These are phyloP conservation scores for Draba incana DNA, from an alignment of 345 rosid genomes.

Conservation along the genomic window DNA sequence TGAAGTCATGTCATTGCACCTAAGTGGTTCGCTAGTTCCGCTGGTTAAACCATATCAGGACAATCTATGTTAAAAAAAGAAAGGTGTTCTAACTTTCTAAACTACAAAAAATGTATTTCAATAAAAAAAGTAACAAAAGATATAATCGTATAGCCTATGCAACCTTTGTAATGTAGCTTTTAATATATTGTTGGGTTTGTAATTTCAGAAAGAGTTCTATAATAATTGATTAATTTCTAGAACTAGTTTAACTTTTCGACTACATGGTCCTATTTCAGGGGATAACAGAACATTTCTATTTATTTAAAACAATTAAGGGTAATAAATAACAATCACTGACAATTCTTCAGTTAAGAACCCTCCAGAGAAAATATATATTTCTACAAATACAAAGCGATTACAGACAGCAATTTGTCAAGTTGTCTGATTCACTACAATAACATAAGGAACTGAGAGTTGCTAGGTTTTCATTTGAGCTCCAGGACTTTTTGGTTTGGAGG, in stretches of 20 bases:
- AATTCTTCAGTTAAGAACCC: slow-evolving; percentile 20
- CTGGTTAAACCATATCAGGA: slow-evolving; percentile 64
- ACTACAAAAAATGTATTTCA: slow-evolving; percentile 14
- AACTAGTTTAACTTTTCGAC: background rate
- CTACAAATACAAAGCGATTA: slow-evolving; percentile 37
- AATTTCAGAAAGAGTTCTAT: slow-evolving; percentile 14
- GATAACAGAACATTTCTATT: slow-evolving; percentile 3
- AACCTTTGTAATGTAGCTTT: slow-evolving; percentile 37
- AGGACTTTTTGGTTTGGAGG: slow-evolving; percentile 28
- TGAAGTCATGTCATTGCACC: slow-evolving; percentile 81
- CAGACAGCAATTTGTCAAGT: slow-evolving; percentile 29
- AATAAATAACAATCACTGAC: slow-evolving; percentile 20
- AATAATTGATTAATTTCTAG: slow-evolving; percentile 27
- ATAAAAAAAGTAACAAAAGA: slow-evolving; percentile 13
- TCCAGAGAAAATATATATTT: slow-evolving; percentile 26
- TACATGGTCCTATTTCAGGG: background rate
- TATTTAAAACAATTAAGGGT: slow-evolving; percentile 19
- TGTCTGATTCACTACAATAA: slow-evolving; percentile 36
- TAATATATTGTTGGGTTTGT: slow-evolving; percentile 31
- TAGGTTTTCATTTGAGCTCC: slow-evolving; percentile 37
- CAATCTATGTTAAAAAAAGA: slow-evolving; percentile 37
- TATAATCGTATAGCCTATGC: slow-evolving; percentile 21
- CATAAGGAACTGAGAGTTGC: background rate
- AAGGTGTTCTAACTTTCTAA: slow-evolving; percentile 27
- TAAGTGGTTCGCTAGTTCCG: slow-evolving; percentile 62